Evolutionary conservation across 2,329 filamentous ascomycete genomes (phyloP), one percentile per base, ranked within the genome.

Genomic region (Hawksworthiomyces lignivorus): DNA sequence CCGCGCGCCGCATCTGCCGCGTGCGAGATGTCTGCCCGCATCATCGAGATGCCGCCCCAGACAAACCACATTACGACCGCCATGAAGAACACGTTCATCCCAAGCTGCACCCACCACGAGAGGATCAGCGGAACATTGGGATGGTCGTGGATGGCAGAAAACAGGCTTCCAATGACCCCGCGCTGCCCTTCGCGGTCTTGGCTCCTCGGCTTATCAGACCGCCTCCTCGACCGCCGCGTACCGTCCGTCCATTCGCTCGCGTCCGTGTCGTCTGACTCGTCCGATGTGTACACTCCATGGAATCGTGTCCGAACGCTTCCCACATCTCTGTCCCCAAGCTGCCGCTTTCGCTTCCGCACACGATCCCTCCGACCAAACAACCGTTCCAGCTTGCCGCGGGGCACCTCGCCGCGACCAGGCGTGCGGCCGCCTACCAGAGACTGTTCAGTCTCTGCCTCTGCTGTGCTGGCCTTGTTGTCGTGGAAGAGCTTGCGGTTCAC

Each of bases 11-110:
- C 77, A 33, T 82, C 72, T 9, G 82, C 79, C 27, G 84, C 84
- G 39, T 82, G 77, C 47, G 80, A 70, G 26, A 95, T 81, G 58
- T 96, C 89, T 19, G 74, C 71, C 12, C 80, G 79, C 39, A 92
- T 78, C 8, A 84, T 82, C 12, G 72, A 67, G 50, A 85, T 76
- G 52, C 87, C 74, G 2, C 75, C 70, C 64, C 82, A 87, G 26
- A 86, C 69, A 32, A 87, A 68, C 60, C 83, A 90, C 30, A 79
- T 62, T 41, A 72, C 62, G 11, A 71, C 59, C 5, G 61, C 59
- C 5, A 80, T 69, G 14, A 84, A 65, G 46, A 76, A 71, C 35
- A 80, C 57, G 56, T 87, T 87, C 63, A 87, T 73, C 3, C 71
- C 56, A 4, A 80, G 63, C 43, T 75, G 70, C 26, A 80, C 60